Conservation (phyloP, 352 stramenopile species). For the Globisporangium spiculum region DNA sequence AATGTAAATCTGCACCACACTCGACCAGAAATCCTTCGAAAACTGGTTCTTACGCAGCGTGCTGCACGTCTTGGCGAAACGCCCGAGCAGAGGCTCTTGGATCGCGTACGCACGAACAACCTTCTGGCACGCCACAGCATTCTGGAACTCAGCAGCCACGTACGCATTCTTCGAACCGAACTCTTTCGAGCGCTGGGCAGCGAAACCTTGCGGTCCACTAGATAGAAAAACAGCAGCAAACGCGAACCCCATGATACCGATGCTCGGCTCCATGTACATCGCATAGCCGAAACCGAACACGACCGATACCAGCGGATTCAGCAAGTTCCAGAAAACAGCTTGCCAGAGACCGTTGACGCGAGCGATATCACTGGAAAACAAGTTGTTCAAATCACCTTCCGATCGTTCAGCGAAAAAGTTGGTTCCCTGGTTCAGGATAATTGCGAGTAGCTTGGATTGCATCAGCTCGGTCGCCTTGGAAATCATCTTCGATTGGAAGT, state of each 20-base stretch:
- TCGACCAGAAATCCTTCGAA: slow-evolving; percentile 88
- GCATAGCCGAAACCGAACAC: slow-evolving; percentile 84
- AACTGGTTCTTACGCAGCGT: slow-evolving; percentile 82
- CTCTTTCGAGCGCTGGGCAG: slow-evolving; percentile 78
- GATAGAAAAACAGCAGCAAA: slow-evolving; percentile 80
- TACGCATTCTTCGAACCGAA: slow-evolving; percentile 88
- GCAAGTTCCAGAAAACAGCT: slow-evolving; percentile 86
- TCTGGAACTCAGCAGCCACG: slow-evolving; percentile 85
- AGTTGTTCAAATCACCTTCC: slow-evolving; percentile 86
- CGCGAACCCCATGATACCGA: slow-evolving; percentile 80
- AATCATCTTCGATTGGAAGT: slow-evolving; percentile 91
- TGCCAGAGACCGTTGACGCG: slow-evolving; percentile 86
- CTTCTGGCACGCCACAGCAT: slow-evolving; percentile 83
- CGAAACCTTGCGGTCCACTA: slow-evolving; percentile 81
- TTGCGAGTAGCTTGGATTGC: slow-evolving; percentile 70
- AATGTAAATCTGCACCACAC: slow-evolving; percentile 90
- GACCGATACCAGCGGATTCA: slow-evolving; percentile 79
- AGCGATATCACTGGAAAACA: slow-evolving; percentile 85
- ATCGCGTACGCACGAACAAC: slow-evolving; percentile 85
- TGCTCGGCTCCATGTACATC: slow-evolving; percentile 77
- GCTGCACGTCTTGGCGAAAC: slow-evolving; percentile 65
- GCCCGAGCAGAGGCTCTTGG: slow-evolving; percentile 69
- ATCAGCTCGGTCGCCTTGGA: slow-evolving; percentile 81
- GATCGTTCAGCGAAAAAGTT: slow-evolving; percentile 83
- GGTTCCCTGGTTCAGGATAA: slow-evolving; percentile 77